These are phyloP conservation scores for Domatiomyces globalis DNA, from an alignment of 2,329 filamentous ascomycete species.

Conservation along the genomic window DNA sequence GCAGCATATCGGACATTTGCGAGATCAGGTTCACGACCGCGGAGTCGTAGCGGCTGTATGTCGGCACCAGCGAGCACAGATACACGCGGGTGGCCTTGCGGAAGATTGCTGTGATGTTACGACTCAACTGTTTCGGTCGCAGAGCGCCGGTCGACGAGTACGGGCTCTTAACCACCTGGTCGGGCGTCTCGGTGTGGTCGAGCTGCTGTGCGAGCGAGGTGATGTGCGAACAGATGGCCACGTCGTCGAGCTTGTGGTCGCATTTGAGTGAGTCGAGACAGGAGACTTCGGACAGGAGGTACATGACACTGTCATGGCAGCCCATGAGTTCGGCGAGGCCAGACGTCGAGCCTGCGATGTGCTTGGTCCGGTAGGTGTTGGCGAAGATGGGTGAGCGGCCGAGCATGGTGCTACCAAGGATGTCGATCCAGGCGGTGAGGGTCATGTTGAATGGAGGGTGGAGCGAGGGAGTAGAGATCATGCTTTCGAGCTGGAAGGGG, in stretches of 20 bases:
- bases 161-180: slow-evolving; percentile 46
- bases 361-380: slow-evolving; percentile 90
- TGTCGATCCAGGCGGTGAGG: slow-evolving; percentile 88
- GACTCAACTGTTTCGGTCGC: slow-evolving; percentile 66
- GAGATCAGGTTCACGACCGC: slow-evolving; percentile 65
- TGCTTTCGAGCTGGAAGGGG: slow-evolving; percentile 46
- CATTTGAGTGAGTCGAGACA: slow-evolving; percentile 82
- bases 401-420: slow-evolving; percentile 84
- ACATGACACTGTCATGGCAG: slow-evolving; percentile 95
- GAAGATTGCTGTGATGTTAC: slow-evolving; percentile 83
- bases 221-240: slow-evolving; percentile 77
- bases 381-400: slow-evolving; percentile 77
- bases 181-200: slow-evolving; percentile 55
- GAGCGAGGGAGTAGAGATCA: slow-evolving; percentile 31
- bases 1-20: slow-evolving; percentile 61
- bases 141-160: slow-evolving; percentile 54
- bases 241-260: slow-evolving; percentile 64
- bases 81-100: slow-evolving; percentile 87
- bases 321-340: slow-evolving; percentile 91
- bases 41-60: slow-evolving; percentile 60
- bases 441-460: slow-evolving; percentile 91
- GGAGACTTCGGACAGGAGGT: slow-evolving; percentile 91
- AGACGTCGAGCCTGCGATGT: slow-evolving; percentile 50
- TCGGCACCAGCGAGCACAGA: slow-evolving; percentile 87
- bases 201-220: slow-evolving; percentile 78